phyloP scores from a whole-genome alignment of 2,329 filamentous ascomycete species.

The Ceratocystis smalleyi region DNA sequence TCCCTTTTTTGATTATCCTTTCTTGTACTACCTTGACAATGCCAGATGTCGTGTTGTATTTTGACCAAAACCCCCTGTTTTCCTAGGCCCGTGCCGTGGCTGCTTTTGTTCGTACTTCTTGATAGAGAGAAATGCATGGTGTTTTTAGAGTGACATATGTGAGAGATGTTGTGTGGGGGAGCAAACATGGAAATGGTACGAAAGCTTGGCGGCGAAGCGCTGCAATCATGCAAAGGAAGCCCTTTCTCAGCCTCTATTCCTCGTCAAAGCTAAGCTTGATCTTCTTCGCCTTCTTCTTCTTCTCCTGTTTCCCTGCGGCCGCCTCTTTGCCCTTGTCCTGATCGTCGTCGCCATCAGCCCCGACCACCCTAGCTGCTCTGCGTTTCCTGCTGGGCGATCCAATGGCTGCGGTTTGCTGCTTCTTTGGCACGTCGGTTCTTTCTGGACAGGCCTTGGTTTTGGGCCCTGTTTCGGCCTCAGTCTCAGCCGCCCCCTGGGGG shows the following conservation, averaged over 20 bases:
- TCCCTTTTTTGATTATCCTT: constrained; percentile 1
- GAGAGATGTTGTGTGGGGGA: background rate
- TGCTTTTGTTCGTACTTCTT: constrained; percentile 4
- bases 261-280: constrained; percentile 54
- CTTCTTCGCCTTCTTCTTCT: constrained; percentile 44
- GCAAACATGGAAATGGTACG: background rate
- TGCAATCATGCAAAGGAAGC: too few relatives aligned
- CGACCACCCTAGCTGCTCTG: constrained; percentile 38
- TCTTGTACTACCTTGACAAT: constrained; percentile 5
- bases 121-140: constrained; percentile 6
- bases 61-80: constrained; percentile 6
- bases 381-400: constrained; percentile 35
- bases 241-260: constrained; percentile 28
- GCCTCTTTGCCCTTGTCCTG: constrained; percentile 10
- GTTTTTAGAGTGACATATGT: background rate
- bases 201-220: background rate
- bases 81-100: background rate
- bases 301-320: constrained; percentile 19
- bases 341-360: constrained; percentile 22
- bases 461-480: background rate
- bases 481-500: constrained; percentile 8
- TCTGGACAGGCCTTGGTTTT: constrained; percentile 17
- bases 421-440: constrained; percentile 22
- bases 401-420: constrained; percentile 27
- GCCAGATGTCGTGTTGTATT: constrained; percentile 6